These are phyloP conservation scores for Pseudogymnoascus sp. DNA, from an alignment of 2,329 filamentous ascomycete genomes.

Conservation along the genomic window DNA sequence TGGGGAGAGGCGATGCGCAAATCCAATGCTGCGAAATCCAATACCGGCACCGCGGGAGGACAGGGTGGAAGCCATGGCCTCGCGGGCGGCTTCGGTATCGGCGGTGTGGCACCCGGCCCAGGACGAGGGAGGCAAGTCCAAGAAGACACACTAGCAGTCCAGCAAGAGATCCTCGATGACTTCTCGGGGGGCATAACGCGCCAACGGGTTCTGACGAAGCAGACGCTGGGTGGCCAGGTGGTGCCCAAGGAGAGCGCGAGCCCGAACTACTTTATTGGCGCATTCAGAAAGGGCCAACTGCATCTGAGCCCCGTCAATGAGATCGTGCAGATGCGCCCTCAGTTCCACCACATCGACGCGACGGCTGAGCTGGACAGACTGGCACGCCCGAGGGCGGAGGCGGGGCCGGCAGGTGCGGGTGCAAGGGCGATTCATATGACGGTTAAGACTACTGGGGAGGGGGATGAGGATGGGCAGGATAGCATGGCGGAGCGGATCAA, in stretches of 20 bases:
- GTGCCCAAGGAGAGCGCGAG: conserved; percentile 53
- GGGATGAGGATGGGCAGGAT: conserved; percentile 54
- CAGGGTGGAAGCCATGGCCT: conserved; percentile 60
- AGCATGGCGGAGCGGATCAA: conserved; percentile 70
- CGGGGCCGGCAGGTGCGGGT: conserved; percentile 38
- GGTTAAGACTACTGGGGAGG: conserved; percentile 66
- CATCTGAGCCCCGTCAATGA: conserved; percentile 79
- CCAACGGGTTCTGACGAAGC: conserved; percentile 65
- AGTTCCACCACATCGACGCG: conserved; percentile 89
- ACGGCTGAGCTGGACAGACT: conserved; percentile 53
- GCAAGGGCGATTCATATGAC: conserved; percentile 73
- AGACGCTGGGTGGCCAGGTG: conserved; percentile 78
- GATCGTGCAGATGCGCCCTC: conserved; percentile 80
- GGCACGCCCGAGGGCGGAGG: conserved; percentile 32
- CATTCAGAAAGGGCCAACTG: conserved; percentile 78
- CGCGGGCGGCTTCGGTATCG: conserved; percentile 63
- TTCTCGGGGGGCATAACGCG: conserved; percentile 61
- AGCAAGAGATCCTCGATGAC: conserved; percentile 36
- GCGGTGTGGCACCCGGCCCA: conserved; percentile 32
- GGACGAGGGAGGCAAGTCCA: conserved; percentile 32
- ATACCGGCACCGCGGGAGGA: conserved; percentile 42
- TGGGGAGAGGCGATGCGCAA: conserved; percentile 71
- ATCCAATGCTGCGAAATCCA: conserved; percentile 39
- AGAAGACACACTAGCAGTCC: conserved; percentile 37
- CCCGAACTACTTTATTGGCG: conserved; percentile 73